Percentiles rank a stretch among this genome's conserved stretches.
phyloP scores from a whole-genome alignment of 768 basidiomycete species.

The Termitomyces sp. region DNA sequence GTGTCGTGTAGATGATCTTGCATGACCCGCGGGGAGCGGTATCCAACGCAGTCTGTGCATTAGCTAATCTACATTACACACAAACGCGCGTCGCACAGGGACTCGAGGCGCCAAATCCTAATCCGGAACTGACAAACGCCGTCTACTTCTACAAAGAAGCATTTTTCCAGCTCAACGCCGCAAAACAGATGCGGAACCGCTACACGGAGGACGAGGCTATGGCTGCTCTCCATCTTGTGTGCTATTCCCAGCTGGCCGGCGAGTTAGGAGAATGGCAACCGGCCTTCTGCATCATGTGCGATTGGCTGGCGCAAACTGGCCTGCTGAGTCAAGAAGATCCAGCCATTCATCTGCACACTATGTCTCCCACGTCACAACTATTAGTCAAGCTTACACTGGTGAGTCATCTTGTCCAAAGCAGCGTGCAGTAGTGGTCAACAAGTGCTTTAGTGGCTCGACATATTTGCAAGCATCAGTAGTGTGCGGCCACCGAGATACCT shows the following conservation, averaged over 20 bases:
- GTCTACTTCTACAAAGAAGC: conserved; percentile 67
- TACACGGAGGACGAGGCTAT: conserved; percentile 68
- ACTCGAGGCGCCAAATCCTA: conserved; percentile 46
- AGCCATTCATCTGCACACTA: conserved; percentile 46
- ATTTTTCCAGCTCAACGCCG: conserved; percentile 50
- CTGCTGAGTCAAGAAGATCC: conserved; percentile 62
- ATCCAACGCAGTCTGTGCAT: conserved; percentile 69
- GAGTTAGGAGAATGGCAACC: conserved; percentile 64
- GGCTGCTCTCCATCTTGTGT: conserved; percentile 73
- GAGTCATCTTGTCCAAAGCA: conserved; percentile 23
- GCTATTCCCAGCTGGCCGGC: conserved; percentile 66
- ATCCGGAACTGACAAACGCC: conserved; percentile 51
- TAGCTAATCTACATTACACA: conserved; percentile 64
- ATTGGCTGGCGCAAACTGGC: conserved; percentile 70
- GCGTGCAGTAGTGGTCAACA: conserved; percentile 11
- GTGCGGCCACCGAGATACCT: conserved; percentile 61
- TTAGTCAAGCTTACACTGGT: conserved; percentile 72
- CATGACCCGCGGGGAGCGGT: conserved; percentile 67
- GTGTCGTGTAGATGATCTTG: conserved; percentile 38
- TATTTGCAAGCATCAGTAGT: conserved; percentile 61
- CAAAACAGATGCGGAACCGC: conserved; percentile 45
- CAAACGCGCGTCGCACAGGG: conserved; percentile 58
- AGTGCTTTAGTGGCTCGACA: conserved; percentile 63
- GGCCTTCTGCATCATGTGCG: conserved; percentile 64
- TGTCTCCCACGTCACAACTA: conserved; percentile 48